Conservation (phyloP, 2,329 filamentous ascomycete species). For the Curvularia spicifera region DNA sequence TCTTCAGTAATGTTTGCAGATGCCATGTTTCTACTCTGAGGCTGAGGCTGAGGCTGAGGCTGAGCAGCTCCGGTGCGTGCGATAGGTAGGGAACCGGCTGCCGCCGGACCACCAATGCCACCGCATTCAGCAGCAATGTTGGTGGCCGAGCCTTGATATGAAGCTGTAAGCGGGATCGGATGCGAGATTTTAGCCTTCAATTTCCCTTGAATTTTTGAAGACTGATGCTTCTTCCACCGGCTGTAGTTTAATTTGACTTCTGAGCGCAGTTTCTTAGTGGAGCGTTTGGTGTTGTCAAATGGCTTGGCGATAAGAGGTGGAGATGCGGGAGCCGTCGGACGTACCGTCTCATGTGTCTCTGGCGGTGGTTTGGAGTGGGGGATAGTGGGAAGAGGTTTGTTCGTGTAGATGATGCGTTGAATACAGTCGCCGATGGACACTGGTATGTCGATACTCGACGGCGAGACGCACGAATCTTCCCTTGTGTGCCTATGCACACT, state of each 20-base stretch:
- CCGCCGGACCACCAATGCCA: conserved; percentile 24
- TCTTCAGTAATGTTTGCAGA: background rate
- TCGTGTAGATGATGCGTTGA: conserved; percentile 9
- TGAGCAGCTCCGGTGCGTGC: conserved; percentile 4
- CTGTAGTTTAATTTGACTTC: background rate
- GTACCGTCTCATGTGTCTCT: background rate
- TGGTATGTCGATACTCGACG: conserved; percentile 19
- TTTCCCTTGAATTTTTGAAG: conserved; percentile 5
- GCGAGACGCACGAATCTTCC: conserved; percentile 14
- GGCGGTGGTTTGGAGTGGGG: conserved; percentile 12
- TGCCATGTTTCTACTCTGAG: background rate
- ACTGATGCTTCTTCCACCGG: conserved; percentile 15
- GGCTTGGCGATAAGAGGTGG: background rate
- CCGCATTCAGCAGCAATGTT: conserved; percentile 25
- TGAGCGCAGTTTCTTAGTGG: background rate
- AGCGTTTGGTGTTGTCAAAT: background rate
- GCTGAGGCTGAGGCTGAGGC: background rate
- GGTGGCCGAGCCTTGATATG: conserved; percentile 5
- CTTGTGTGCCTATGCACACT: background rate
- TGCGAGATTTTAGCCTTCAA: conserved; percentile 36
- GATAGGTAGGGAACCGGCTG: conserved; percentile 15
- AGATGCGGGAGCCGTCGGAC: background rate
- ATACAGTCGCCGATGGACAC: conserved; percentile 11
- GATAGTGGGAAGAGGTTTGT: conserved; percentile 26
- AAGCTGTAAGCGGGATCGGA: conserved; percentile 22